A percentile compares a stretch with the other conserved stretches of the same genome.
Evolutionary conservation across 1,284 basidiomycete species (phyloP).

Genomic region (Thelephora terrestris): DNA sequence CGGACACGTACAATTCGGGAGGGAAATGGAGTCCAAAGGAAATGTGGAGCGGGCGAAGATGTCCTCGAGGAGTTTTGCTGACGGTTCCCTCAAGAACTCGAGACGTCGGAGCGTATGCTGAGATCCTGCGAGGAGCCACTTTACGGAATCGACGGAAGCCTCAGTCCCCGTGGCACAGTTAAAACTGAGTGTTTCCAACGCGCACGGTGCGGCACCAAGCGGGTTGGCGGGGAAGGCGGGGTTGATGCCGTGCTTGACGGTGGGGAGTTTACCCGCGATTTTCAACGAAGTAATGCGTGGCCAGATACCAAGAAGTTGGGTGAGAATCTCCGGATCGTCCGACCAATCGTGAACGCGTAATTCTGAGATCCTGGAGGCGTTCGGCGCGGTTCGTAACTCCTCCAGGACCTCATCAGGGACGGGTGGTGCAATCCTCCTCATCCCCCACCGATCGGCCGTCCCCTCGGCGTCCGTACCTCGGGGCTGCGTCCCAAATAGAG

Average conservation of each 20-base stretch:
- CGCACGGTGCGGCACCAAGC: constrained; percentile 12
- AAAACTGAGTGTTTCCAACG: constrained; percentile 42
- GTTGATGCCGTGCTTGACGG: constrained; percentile 33
- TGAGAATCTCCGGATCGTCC: constrained; percentile 43
- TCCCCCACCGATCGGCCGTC: constrained; percentile 34
- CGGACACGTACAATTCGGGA: constrained; percentile 37
- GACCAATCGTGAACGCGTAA: constrained; percentile 64
- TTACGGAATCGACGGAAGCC: constrained; percentile 48
- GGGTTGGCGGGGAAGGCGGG: constrained; percentile 26
- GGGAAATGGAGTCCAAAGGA: constrained; percentile 40
- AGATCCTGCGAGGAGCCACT: constrained; percentile 58
- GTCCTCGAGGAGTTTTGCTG: constrained; percentile 39
- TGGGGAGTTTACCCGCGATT: constrained; percentile 49
- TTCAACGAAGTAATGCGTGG: constrained; percentile 42
- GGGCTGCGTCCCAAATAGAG: constrained; percentile 46
- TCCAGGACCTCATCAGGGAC: constrained; percentile 45
- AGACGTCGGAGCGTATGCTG: constrained; percentile 36
- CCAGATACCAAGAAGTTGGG: constrained; percentile 54
- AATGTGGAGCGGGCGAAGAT: constrained; percentile 37
- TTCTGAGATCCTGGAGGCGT: constrained; percentile 29
- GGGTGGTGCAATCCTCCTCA: constrained; percentile 39
- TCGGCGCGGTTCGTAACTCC: constrained; percentile 41
- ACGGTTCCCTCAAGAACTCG: constrained; percentile 49
- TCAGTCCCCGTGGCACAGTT: constrained; percentile 40
- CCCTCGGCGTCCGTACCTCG: constrained; percentile 38